Percentiles rank a stretch among this genome's conserved stretches.
phyloP scores from a whole-genome alignment of 257 asterid species.

The Marsdenia floribunda region DNA sequence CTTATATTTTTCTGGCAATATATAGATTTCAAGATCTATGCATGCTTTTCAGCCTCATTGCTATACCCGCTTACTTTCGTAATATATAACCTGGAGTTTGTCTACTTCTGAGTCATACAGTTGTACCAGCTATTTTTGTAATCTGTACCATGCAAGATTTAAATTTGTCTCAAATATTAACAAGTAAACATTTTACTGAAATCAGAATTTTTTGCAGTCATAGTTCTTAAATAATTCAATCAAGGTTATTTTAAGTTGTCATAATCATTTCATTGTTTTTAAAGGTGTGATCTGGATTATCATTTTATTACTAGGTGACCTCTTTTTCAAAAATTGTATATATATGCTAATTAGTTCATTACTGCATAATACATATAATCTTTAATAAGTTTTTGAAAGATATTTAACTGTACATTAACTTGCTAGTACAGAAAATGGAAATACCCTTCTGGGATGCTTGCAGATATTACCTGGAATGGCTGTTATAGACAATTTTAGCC shows the following conservation, averaged over 20 bases:
- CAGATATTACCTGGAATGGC: background rate
- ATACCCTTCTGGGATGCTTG: background rate
- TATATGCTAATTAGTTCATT: background rate
- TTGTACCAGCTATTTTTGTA: background rate
- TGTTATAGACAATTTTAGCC: background rate
- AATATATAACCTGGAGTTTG: background rate
- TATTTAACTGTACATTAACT: background rate
- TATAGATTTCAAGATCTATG: background rate
- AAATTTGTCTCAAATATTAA: background rate
- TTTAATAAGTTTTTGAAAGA: background rate
- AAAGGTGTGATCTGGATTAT: background rate
- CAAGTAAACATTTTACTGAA: background rate
- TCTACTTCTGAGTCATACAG: background rate
- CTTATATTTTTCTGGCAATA: background rate
- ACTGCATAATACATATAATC: background rate
- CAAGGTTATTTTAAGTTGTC: background rate
- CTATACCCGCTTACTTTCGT: background rate
- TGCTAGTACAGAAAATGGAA: background rate
- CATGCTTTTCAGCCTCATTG: background rate
- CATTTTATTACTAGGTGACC: background rate
- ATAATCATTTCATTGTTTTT: background rate
- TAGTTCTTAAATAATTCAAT: background rate
- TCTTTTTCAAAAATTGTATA: no score
- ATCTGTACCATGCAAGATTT: background rate
- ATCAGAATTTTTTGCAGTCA: background rate